Conservation (phyloP, 176 grass and related monocot genomes). For the Alopecurus myosuroides region DNA sequence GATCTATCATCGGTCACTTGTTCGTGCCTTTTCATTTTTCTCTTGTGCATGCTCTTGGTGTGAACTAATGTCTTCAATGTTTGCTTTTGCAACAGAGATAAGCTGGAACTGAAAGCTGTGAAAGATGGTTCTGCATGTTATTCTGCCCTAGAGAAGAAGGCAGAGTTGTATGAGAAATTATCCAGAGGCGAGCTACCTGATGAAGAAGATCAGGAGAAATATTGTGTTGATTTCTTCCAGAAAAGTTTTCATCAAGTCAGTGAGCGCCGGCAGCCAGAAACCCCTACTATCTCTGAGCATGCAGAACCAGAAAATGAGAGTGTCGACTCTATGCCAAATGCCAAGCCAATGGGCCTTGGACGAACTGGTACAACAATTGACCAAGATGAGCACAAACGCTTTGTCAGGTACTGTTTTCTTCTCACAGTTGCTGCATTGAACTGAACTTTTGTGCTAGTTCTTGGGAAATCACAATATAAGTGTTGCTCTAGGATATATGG, state of each 20-base stretch:
- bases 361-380: slow-evolving; percentile 45
- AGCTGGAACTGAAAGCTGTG: slow-evolving; percentile 88
- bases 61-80: slow-evolving; percentile 12
- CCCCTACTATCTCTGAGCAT: slow-evolving; percentile 4
- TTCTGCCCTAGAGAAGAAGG: slow-evolving; percentile 89
- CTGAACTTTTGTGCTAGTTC: not conserved
- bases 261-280: slow-evolving; percentile 40
- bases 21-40: not conserved
- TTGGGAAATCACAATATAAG: not conserved
- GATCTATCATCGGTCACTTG: not conserved
- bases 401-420: slow-evolving; percentile 76
- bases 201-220: slow-evolving; percentile 93
- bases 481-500: not conserved
- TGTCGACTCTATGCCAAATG: slow-evolving; percentile 43
- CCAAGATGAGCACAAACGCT: slow-evolving; percentile 83
- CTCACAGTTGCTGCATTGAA: not conserved
- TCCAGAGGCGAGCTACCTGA: slow-evolving; percentile 70
- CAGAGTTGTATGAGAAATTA: slow-evolving; percentile 81
- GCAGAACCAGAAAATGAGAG: slow-evolving; percentile 41
- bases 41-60: not conserved
- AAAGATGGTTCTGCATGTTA: slow-evolving; percentile 74
- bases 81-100: slow-evolving; percentile 57
- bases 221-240: slow-evolving; percentile 96
- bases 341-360: slow-evolving; percentile 62
- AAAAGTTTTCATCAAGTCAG: slow-evolving; percentile 57